Evolutionary conservation across 2,329 filamentous ascomycete species (phyloP).

Genomic region (Cercospora sp.): DNA sequence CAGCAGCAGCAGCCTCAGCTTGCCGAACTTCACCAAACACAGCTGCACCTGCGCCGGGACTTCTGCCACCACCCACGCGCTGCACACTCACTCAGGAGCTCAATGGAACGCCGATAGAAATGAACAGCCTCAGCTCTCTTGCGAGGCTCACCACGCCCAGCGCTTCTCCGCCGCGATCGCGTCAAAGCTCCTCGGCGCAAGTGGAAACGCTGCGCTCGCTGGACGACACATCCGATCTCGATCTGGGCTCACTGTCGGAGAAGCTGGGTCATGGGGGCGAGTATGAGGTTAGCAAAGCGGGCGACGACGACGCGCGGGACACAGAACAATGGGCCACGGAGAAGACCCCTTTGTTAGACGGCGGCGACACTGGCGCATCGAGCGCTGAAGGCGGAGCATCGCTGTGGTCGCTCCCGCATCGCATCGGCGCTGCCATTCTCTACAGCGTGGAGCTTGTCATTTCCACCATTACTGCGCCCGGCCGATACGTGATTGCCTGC

Average conservation of each 20-base stretch:
- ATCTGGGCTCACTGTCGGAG: slow-evolving; percentile 30
- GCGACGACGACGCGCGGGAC: slow-evolving; percentile 22
- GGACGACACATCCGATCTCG: slow-evolving; percentile 19
- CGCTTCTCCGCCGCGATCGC: slow-evolving; percentile 53
- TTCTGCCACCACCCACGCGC: not conserved
- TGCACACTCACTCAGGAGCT: not conserved
- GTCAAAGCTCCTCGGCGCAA: slow-evolving; percentile 38
- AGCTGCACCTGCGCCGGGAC: not conserved
- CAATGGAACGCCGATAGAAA: slow-evolving; percentile 43
- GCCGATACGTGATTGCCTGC: slow-evolving; percentile 77
- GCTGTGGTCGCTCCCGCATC: slow-evolving; percentile 44
- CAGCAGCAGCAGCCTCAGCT: not conserved
- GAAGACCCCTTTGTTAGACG: slow-evolving; percentile 65
- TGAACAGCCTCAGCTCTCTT: slow-evolving; percentile 97
- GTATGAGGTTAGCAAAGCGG: slow-evolving; percentile 25
- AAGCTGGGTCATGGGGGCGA: slow-evolving; percentile 28
- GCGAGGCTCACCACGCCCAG: slow-evolving; percentile 67
- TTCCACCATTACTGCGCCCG: slow-evolving; percentile 75
- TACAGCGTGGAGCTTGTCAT: slow-evolving; percentile 77
- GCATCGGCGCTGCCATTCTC: slow-evolving; percentile 70
- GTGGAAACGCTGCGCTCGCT: slow-evolving; percentile 21
- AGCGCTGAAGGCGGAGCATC: slow-evolving; percentile 14
- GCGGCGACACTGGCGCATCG: slow-evolving; percentile 20
- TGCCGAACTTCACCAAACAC: not conserved
- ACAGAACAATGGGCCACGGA: slow-evolving; percentile 53